Base-by-base conservation (phyloP, 177 flowering plant genomes). In the Vitis hybrid region DNA sequence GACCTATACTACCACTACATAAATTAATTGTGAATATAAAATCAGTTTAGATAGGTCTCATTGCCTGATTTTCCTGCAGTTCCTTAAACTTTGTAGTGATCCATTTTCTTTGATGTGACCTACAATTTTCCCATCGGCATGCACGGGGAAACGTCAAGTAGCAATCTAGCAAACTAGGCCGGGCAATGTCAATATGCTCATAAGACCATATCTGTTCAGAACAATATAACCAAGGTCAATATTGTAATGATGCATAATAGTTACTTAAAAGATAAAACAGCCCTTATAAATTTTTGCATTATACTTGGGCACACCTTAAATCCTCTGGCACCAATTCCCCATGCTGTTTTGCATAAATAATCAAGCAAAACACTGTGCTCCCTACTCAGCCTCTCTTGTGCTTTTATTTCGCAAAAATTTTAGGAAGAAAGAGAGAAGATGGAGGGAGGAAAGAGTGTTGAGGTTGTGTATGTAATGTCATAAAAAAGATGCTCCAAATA, bases 101-200 rank as follows among this genome's bases (percentile, higher is more conserved):
- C 76, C 69, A 70, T 12, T 72, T 72, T 29, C 82, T 73, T 10
- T 59, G 74, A 57, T 56, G 70, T 56, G 72, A 68, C 29, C 64
- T 70, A 39, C 55, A 61, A 57, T 65, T 82, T 63, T 60, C 80
- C 85, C 85, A 82, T 48, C 78, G 79, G 70, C 81, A 73, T 29
- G 74, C 74, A 21, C 85, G 82, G 22, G 85, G 82, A 53, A 75
- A 73, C 13, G 60, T 45, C 21, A 62, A 13, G 51, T n/a, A 49
- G 18, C 22, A 1, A 61, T 66, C 66, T 3, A 62, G 57, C 51
- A 73, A 7, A 58, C 52, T 64, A 12, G 85, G 85, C 31, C 83
- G 75, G 45, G 68, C 81, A 67, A 82, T 53, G 59, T 79, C 79
- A 61, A 82, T 68, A 67, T 82, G 85, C 75, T 79, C 85, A 69